phyloP scores from a whole-genome alignment of 768 basidiomycete genomes.

The Cubamyces sp. region DNA sequence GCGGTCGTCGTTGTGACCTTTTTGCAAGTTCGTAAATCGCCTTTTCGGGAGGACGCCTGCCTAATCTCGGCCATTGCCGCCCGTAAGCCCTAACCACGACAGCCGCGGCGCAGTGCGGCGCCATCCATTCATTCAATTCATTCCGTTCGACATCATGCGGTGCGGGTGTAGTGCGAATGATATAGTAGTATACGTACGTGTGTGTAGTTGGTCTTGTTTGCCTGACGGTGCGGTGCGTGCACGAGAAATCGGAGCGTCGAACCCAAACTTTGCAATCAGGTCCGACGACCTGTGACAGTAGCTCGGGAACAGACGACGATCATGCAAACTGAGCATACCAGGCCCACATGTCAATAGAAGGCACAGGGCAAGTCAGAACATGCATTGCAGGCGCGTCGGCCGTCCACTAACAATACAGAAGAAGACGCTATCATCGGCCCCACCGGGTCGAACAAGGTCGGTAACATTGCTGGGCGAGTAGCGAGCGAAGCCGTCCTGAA shows the following conservation, averaged over 20 bases:
- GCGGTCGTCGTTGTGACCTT: conserved; percentile 3
- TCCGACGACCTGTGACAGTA: not conserved
- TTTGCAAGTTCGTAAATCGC: conserved; percentile 19
- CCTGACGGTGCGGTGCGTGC: not conserved
- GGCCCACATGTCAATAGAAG: not conserved
- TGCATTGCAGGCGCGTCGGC: conserved; percentile 2
- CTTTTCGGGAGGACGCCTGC: conserved; percentile 23
- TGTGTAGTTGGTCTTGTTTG: not conserved
- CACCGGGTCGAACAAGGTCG: not conserved
- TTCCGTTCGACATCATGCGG: not conserved
- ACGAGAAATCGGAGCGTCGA: not conserved
- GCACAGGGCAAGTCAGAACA: conserved; percentile 4
- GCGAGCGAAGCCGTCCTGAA: no score
- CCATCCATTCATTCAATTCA: not conserved
- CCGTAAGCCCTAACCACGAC: conserved; percentile 17
- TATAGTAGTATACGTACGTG: not conserved
- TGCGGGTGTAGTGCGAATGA: not conserved
- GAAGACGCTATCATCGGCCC: not conserved
- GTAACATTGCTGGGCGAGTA: no score
- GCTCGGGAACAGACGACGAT: not conserved
- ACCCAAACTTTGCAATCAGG: not conserved
- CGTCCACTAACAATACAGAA: conserved; percentile 13
- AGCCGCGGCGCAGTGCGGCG: not conserved
- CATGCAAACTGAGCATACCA: not conserved
- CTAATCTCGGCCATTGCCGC: conserved; percentile 27